phyloP scores from a whole-genome alignment of 2,329 filamentous ascomycete genomes.

The Cadophora luteo-olivacea region DNA sequence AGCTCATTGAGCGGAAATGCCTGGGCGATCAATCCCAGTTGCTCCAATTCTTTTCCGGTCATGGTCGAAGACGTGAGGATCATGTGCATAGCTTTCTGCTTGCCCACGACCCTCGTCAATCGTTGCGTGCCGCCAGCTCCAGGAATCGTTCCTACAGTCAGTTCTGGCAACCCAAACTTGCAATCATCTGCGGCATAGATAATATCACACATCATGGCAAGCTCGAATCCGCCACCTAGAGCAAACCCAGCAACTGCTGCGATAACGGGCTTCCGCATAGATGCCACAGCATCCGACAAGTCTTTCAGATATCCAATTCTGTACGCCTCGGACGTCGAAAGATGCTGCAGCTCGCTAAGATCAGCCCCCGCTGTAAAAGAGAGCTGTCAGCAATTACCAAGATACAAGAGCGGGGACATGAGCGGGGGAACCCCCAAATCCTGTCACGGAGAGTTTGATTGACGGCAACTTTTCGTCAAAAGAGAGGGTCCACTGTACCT shows the following conservation, averaged over 20 bases:
- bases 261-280: slow-evolving; percentile 54
- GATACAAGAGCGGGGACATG: not conserved
- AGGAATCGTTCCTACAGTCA: slow-evolving; percentile 45
- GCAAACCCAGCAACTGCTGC: slow-evolving; percentile 58
- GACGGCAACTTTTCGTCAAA: slow-evolving; percentile 27
- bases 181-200: slow-evolving; percentile 43
- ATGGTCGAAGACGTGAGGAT: slow-evolving; percentile 36
- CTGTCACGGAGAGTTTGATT: slow-evolving; percentile 17
- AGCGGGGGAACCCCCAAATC: not conserved
- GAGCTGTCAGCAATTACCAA: slow-evolving; percentile 13
- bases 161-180: slow-evolving; percentile 45
- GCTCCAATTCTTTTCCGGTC: slow-evolving; percentile 32
- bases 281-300: slow-evolving; percentile 47
- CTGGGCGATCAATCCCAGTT: slow-evolving; percentile 36
- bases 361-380: slow-evolving; percentile 41
- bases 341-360: slow-evolving; percentile 45
- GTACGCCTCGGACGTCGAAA: slow-evolving; percentile 43
- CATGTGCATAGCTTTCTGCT: slow-evolving; percentile 44
- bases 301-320: slow-evolving; percentile 48
- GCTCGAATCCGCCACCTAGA: slow-evolving; percentile 58
- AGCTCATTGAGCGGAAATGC: slow-evolving; percentile 47
- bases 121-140: slow-evolving; percentile 45
- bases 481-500: slow-evolving; percentile 27
- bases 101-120: slow-evolving; percentile 46
- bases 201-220: slow-evolving; percentile 52